phyloP scores from a whole-genome alignment of 305 asterid species.

The Rubia balearica region DNA sequence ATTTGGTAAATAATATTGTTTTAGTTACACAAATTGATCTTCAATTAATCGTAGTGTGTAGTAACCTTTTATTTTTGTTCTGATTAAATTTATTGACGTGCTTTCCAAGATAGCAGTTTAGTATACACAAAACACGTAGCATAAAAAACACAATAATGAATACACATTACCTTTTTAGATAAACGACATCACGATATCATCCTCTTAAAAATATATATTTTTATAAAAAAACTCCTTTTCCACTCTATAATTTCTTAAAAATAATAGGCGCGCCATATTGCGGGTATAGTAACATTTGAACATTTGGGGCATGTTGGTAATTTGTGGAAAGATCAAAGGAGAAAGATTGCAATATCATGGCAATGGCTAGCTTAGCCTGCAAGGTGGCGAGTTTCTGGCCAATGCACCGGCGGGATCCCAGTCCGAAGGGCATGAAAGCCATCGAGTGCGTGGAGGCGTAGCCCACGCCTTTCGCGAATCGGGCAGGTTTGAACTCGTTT shows the following conservation, averaged over 20 bases:
- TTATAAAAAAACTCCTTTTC: no score
- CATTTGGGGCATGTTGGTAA: constrained; percentile 76
- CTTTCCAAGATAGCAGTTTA: no score
- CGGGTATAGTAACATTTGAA: constrained; percentile 69
- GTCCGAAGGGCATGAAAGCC: constrained; percentile 88
- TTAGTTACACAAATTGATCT: no score
- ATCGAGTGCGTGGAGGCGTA: constrained; percentile 69
- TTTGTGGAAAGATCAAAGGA: constrained; percentile 53
- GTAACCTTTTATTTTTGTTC: no score
- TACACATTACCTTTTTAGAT: no score
- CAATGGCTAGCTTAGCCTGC: constrained; percentile 67
- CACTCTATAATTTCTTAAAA: constrained; percentile 54
- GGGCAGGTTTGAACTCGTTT: constrained; percentile 70
- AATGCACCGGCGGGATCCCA: constrained; percentile 73
- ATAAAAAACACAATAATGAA: no score
- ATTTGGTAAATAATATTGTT: no score
- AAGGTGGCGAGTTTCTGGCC: constrained; percentile 80
- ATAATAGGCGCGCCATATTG: constrained; percentile 82
- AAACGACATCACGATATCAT: no score
- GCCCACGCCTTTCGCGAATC: constrained; percentile 67
- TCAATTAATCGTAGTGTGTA: no score
- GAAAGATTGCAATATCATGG: constrained; percentile 77
- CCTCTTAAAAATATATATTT: no score
- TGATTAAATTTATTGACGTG: no score
- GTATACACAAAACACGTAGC: no score